Conservation (phyloP, 2,329 filamentous ascomycete species). For the Colletotrichum sp. region DNA sequence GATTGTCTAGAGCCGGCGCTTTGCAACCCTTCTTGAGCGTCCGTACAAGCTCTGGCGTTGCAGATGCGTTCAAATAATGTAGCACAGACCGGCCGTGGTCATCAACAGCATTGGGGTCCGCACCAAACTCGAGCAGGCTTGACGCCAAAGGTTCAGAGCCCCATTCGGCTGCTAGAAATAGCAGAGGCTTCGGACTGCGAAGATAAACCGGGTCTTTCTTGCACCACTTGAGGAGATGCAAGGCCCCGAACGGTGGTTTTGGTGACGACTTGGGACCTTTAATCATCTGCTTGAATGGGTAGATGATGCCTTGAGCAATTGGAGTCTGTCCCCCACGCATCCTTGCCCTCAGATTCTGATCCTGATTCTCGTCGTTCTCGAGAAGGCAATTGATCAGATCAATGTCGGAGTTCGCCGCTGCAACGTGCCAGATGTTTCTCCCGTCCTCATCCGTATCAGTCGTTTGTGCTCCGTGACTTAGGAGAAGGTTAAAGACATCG, state of each 20-base stretch:
- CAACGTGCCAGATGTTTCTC: constrained; percentile 43
- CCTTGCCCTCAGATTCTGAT: constrained; percentile 28
- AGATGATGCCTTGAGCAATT: constrained; percentile 32
- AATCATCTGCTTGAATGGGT: not conserved
- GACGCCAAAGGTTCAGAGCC: constrained; percentile 27
- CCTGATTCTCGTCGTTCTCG: constrained; percentile 30
- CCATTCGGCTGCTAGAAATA: constrained; percentile 31
- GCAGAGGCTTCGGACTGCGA: not conserved
- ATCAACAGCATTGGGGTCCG: constrained; percentile 19
- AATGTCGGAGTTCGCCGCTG: constrained; percentile 36
- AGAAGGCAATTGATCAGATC: constrained; percentile 34
- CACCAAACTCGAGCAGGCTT: constrained; percentile 23
- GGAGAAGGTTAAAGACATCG: constrained; percentile 28
- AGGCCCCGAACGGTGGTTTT: not conserved
- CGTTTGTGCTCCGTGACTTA: constrained; percentile 30
- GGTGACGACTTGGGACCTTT: not conserved
- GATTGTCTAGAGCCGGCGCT: constrained; percentile 12
- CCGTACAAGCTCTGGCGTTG: constrained; percentile 25
- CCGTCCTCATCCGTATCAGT: constrained; percentile 33
- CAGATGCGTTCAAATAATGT: constrained; percentile 30
- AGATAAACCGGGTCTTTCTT: not conserved
- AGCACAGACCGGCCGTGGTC: constrained; percentile 23
- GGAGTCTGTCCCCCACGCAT: constrained; percentile 32
- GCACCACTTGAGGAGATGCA: not conserved
- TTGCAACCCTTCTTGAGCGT: constrained; percentile 27